Conservation (phyloP, 768 basidiomycete species). For the Auriscalpium vulgare region DNA sequence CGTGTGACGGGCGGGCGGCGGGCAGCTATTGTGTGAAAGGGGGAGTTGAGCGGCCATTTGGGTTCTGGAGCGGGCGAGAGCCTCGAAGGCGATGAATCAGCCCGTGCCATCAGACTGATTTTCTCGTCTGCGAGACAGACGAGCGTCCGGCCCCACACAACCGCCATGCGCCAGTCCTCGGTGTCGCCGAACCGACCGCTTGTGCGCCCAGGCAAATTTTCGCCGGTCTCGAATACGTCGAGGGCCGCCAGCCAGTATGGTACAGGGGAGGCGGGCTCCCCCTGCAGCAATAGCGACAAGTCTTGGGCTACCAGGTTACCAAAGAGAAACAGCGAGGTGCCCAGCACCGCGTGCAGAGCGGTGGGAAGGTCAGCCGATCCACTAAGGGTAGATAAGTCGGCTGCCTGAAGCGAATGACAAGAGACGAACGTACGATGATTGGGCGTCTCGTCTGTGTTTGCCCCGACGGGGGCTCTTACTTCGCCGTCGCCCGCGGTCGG, state of each 20-base stretch:
- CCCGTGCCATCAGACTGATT: slow-evolving; percentile 18
- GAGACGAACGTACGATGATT: not conserved
- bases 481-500: slow-evolving; percentile 1
- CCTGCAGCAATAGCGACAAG: slow-evolving; percentile 39
- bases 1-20: slow-evolving; percentile 42
- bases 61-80: slow-evolving; percentile 27
- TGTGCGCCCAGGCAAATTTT: slow-evolving; percentile 43
- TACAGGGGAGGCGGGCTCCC: slow-evolving; percentile 43
- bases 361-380: slow-evolving; percentile 40
- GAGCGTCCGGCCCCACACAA: slow-evolving; percentile 60
- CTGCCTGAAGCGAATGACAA: not conserved
- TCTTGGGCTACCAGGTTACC: slow-evolving; percentile 53
- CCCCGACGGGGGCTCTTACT: not conserved
- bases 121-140: slow-evolving; percentile 51
- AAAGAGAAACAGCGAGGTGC: slow-evolving; percentile 55
- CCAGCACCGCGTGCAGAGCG: slow-evolving; percentile 59
- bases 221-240: slow-evolving; percentile 64
- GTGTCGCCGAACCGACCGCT: slow-evolving; percentile 11
- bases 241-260: slow-evolving; percentile 64
- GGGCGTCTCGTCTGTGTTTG: not conserved
- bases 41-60: slow-evolving; percentile 43
- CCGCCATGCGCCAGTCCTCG: slow-evolving; percentile 64
- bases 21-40: slow-evolving; percentile 41
- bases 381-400: not conserved
- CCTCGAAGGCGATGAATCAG: slow-evolving; percentile 5